Conservation (phyloP, 306 rosid species). For the Abrus pulchellus region DNA sequence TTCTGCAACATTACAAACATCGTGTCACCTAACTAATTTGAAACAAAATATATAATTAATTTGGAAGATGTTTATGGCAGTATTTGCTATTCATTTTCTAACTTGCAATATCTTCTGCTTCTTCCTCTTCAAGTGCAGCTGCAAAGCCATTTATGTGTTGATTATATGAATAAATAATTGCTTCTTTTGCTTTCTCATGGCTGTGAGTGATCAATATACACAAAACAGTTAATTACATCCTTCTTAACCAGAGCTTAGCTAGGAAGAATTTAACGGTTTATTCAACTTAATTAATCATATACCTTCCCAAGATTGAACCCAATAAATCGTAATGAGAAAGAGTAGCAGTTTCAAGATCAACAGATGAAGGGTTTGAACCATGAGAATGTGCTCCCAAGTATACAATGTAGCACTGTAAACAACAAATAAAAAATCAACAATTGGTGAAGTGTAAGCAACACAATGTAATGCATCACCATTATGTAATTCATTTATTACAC, state of each 20-base stretch:
- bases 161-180: slow-evolving; percentile 65
- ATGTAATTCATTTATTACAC: not conserved
- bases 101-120: slow-evolving; percentile 64
- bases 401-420: slow-evolving; percentile 53
- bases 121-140: slow-evolving; percentile 50
- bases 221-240: not conserved
- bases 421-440: not conserved
- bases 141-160: slow-evolving; percentile 55
- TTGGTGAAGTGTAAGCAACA: not conserved
- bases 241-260: not conserved
- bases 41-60: not conserved
- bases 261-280: not conserved
- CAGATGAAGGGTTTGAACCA: slow-evolving; percentile 51
- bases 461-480: not conserved
- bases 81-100: slow-evolving; percentile 9
- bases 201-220: slow-evolving; percentile 40
- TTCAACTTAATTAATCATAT: not conserved
- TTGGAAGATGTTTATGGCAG: no score
- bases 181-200: slow-evolving; percentile 53
- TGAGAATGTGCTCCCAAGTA: slow-evolving; percentile 58
- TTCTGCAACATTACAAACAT: slow-evolving; percentile 40
- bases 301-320: slow-evolving; percentile 53
- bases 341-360: slow-evolving; percentile 52
- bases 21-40: not conserved
- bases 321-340: slow-evolving; percentile 51